Base-by-base conservation (phyloP, 345 rosid genomes). In the Raphanus raphanistrum region DNA sequence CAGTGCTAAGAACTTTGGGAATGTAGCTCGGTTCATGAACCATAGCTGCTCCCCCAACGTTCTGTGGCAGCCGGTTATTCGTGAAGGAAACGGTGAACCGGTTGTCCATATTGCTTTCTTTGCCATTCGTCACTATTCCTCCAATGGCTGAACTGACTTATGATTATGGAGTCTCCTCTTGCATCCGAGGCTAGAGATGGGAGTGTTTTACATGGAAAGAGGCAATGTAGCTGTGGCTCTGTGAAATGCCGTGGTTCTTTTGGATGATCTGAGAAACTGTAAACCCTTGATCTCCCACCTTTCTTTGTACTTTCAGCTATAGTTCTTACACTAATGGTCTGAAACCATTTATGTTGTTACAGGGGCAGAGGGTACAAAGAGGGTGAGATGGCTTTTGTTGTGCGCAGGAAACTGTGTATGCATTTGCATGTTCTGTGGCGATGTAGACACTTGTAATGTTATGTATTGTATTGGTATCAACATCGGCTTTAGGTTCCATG, bases 1-100 rank as follows among this genome's bases (percentile, higher is more conserved):
- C 69, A 86, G 82, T 80, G 91, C 98, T 12, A 92, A 85, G 71
- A 79, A 84, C 66, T 66, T 63, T 58, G 98, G 98, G 31, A 94
- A 94, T 83, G 95, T 94, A n/a, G 89, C 97, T 61, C 87, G 98
- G 35, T 94, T 94, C 81, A 90, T 94, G 95, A 94, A 94, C 73
- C 97, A 94, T 48, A 88, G 97, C 75, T 94, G 98, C 84, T 75
- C 72, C 52, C 97, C 97, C 6, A 92, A 88, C 74, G 88, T 89
- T 27, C 81, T 90, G 78, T 94, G 98, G 97, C 97, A 88, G 86
- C 91, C 97, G 5, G 21, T 48, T 77, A 6, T 84, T 7, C 58
- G 68, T 28, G 92, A 82, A 72, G 69, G 78, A 38, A 80, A 68
- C 55, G 74, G 67, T 63, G 86, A 83, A 28, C 63, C 72, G 0